Evolutionary conservation across 176 grass and related monocot genomes (phyloP), one percentile per base, ranked within the genome.

Genomic region (Musa beccarii): DNA sequence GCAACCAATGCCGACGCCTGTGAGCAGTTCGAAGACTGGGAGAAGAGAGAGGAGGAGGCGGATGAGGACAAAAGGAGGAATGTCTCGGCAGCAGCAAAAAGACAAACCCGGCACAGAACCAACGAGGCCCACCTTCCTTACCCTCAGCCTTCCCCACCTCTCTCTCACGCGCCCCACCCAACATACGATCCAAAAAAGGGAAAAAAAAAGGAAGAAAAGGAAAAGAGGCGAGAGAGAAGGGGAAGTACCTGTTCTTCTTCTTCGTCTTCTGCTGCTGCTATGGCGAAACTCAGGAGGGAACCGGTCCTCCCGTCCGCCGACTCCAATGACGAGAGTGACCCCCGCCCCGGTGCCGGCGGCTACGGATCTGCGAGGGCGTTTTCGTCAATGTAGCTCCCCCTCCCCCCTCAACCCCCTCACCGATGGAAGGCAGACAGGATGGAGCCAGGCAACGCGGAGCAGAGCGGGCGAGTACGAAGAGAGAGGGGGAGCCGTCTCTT

Each of bases 381-480:
- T 51, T 51, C 68, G 68, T 11, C 49, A 20, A 51, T 25, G 68
- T 70, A 51, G 63, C 43, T 2, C 43, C 17, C 21, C 21, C 49
- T 51, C 21, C 49, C 49, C 43, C 23, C 17, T 51, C 68, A 20
- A 16, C 29, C 25, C 1, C 21, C 1, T 21, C 21, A 66, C 22
- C 22, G 22, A 66, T 51, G 43, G 34, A 49, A 70, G 68, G 68
- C 68, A 70, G 68, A 70, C 68, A 70, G 68, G 19, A 70, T 70
- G 68, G 68, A 70, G 68, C 68, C 68, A 70, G 68, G 68, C 68
- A 70, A 70, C 17, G 19, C 34, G 68, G n/a, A 70, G 43, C 49
- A 70, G 68, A 70, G 63, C 68, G 68, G 68, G 68, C 17, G 68
- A 51, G 68, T 70, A 70, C 43, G 68, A 51, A 51, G 68, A 66